Conservation (phyloP, 2,329 filamentous ascomycete species). For the Xylariaceae sp. region DNA sequence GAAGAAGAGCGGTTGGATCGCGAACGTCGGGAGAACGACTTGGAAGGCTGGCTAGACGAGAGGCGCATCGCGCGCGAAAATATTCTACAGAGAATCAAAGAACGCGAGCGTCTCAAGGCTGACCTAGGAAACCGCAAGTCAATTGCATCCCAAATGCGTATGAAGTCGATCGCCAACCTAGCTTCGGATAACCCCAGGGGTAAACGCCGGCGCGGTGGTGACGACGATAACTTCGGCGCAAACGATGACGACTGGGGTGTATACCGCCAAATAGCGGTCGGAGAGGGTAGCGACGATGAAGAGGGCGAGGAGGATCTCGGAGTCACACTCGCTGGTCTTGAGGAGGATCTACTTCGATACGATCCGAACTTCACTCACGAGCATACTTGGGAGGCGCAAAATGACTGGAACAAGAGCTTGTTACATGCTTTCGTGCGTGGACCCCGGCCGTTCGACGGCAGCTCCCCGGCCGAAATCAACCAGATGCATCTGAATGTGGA, state of each 20-base stretch:
- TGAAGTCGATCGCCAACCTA: slow-evolving; percentile 96
- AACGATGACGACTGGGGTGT: slow-evolving; percentile 98
- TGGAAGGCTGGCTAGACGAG: slow-evolving; percentile 82
- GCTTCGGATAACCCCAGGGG: slow-evolving; percentile 82
- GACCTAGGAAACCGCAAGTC: slow-evolving; percentile 96
- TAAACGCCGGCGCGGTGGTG: slow-evolving; percentile 78
- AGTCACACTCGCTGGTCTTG: slow-evolving; percentile 66
- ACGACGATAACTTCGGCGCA: slow-evolving; percentile 94
- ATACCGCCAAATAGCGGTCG: slow-evolving; percentile 86
- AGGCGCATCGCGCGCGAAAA: slow-evolving; percentile 67
- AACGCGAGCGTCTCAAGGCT: slow-evolving; percentile 85
- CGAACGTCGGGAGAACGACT: slow-evolving; percentile 75
- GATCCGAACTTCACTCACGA: slow-evolving; percentile 89
- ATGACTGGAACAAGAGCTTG: slow-evolving; percentile 89
- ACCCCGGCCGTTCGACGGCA: slow-evolving; percentile 75
- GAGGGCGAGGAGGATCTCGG: slow-evolving; percentile 81
- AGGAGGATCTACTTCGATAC: slow-evolving; percentile 78
- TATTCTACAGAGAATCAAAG: slow-evolving; percentile 79
- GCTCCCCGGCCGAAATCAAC: slow-evolving; percentile 72
- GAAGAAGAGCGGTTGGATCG: slow-evolving; percentile 81
- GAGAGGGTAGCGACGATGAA: slow-evolving; percentile 72
- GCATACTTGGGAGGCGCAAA: slow-evolving; percentile 84
- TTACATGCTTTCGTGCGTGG: slow-evolving; percentile 87
- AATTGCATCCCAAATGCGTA: slow-evolving; percentile 89
- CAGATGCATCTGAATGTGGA: slow-evolving; percentile 96